phyloP scores from a whole-genome alignment of 441 rosid genomes.

The Rhodomyrtus psidioides region DNA sequence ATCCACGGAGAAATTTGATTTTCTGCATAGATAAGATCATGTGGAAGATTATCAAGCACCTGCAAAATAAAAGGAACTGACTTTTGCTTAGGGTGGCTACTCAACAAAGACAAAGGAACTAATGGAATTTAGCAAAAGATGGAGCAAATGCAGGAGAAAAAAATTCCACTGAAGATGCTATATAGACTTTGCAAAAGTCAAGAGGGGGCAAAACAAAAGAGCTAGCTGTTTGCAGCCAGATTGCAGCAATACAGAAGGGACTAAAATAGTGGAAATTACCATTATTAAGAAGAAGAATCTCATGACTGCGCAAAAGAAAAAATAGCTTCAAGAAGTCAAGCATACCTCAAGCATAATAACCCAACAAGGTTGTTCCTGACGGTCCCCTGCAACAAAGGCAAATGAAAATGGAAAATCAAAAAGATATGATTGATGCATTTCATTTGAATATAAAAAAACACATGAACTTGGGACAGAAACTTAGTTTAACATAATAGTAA shows the following conservation, averaged over 20 bases:
- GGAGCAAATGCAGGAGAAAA: not conserved
- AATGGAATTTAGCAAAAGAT: not conserved
- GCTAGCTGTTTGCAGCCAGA: not conserved
- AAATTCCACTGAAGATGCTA: not conserved
- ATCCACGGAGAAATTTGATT: constrained; percentile 84
- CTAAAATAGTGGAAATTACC: not conserved
- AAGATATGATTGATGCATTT: not conserved
- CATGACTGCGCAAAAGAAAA: not conserved
- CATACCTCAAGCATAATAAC: constrained; percentile 95
- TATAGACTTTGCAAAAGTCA: not conserved
- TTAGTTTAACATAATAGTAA: not conserved
- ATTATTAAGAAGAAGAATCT: not conserved
- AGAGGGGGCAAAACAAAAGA: not conserved
- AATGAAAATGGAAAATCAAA: not conserved
- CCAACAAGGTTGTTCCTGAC: constrained; percentile 86
- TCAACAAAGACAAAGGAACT: not conserved
- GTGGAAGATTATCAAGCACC: constrained; percentile 99
- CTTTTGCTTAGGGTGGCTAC: not conserved
- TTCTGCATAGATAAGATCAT: constrained; percentile 75
- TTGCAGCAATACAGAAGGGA: not conserved
- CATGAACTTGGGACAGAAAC: not conserved
- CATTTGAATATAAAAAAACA: not conserved
- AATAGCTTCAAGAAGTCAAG: not conserved
- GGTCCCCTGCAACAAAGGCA: constrained; percentile 40
- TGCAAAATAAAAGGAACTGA: constrained; percentile 19